Evolutionary conservation across 805 yeast genomes (phyloP).

Genomic region (Sporopachydermia lactativora): DNA sequence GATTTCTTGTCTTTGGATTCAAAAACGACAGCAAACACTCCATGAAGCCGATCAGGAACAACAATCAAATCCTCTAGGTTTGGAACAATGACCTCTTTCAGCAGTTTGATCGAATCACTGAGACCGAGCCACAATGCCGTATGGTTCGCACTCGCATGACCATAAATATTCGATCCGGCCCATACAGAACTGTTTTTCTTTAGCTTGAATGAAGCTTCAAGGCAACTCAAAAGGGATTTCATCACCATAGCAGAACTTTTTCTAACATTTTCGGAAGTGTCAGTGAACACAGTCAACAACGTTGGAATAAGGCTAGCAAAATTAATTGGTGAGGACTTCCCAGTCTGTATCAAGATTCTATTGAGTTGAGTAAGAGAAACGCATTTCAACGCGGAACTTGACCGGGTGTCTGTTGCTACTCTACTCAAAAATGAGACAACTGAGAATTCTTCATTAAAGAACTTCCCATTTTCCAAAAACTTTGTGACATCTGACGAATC

Average conservation of each 20-base stretch:
- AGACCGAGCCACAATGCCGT: constrained; percentile 44
- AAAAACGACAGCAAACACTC: constrained; percentile 20
- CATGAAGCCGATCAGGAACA: constrained; percentile 34
- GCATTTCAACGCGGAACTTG: constrained; percentile 21
- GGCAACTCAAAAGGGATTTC: constrained; percentile 10
- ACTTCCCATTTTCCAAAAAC: constrained; percentile 11
- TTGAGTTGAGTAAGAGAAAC: constrained; percentile 17
- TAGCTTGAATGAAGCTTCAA: constrained; percentile 9
- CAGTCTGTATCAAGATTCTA: constrained; percentile 5
- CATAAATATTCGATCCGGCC: constrained; percentile 36
- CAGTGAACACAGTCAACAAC: constrained; percentile 19
- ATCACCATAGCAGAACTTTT: constrained; percentile 14
- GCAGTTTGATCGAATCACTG: constrained; percentile 40
- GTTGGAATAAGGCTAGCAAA: constrained; percentile 21
- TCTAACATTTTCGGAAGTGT: constrained; percentile 20
- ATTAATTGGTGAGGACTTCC: constrained; percentile 11
- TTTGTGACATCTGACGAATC: too few relatives aligned
- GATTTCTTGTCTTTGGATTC: constrained; percentile 41
- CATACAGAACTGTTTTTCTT: constrained; percentile 13
- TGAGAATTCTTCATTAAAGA: constrained; percentile 22
- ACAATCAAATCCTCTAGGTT: constrained; percentile 29
- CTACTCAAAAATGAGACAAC: constrained; percentile 22
- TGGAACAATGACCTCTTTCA: constrained; percentile 23
- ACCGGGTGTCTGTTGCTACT: constrained; percentile 18
- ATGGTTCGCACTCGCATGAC: constrained; percentile 29